A percentile compares a stretch with the other conserved stretches of the same genome.
Evolutionary conservation across 2,329 filamentous ascomycete species (phyloP).

Genomic region (Westerdykella sp.): DNA sequence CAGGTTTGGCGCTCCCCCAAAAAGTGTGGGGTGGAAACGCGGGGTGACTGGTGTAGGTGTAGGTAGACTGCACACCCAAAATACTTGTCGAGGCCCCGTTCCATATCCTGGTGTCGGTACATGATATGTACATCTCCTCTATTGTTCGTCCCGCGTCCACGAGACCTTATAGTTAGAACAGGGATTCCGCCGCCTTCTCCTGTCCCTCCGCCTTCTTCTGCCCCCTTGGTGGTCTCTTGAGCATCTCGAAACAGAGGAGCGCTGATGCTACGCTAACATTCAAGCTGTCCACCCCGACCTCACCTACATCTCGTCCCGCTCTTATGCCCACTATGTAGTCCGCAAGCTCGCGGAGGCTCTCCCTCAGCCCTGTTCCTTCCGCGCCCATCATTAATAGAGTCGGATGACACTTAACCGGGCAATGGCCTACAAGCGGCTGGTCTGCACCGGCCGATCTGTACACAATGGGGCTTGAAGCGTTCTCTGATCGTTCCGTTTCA

Average conservation of each 20-base stretch:
- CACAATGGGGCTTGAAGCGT: conserved; percentile 13
- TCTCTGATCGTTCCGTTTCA: background rate
- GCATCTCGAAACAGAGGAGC: conserved; percentile 65
- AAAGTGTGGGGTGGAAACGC: no score
- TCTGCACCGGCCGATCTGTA: conserved; percentile 20
- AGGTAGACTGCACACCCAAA: no score
- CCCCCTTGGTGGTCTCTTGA: conserved; percentile 41
- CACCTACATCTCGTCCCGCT: conserved; percentile 41
- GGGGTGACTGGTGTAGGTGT: no score
- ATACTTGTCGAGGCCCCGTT: no score
- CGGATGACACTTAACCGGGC: conserved; percentile 45
- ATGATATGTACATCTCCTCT: no score
- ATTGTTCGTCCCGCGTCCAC: no score
- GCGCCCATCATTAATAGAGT: conserved; percentile 66
- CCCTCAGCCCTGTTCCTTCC: conserved; percentile 26
- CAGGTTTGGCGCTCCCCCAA: no score
- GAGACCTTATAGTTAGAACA: conserved; percentile 14
- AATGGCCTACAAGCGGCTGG: conserved; percentile 17
- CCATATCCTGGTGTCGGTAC: no score
- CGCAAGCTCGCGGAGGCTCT: conserved; percentile 47
- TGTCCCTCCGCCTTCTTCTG: conserved; percentile 8
- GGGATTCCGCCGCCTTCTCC: conserved; percentile 9
- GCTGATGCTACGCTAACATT: conserved; percentile 89
- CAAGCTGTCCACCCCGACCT: conserved; percentile 71
- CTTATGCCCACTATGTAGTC: conserved; percentile 61